Base-by-base conservation (phyloP, 2,329 filamentous ascomycete species). In the Thelonectria olida region DNA sequence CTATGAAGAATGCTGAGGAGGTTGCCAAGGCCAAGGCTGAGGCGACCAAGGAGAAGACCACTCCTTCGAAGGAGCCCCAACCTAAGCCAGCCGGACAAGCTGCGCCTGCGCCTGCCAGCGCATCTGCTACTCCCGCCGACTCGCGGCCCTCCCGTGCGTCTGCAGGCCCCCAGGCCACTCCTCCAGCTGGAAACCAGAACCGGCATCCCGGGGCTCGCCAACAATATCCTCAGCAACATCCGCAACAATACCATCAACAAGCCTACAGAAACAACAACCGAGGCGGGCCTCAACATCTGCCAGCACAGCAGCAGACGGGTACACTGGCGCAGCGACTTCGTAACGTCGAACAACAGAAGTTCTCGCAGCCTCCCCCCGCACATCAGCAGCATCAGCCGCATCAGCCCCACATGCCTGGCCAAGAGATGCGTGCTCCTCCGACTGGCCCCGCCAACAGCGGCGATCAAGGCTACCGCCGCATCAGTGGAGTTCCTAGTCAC, bases 1-100 rank as follows among this genome's bases (percentile, higher is more conserved):
- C 93, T 1, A 88, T 92, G 62, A 87, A 88, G 72, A 90, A 95
- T 67, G 89, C 88, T 2, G 89, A 92, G 64, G 86, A 89, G 64
- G 77, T 85, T 54, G 79, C 80, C 4, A 84, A 88, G 69, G 81
- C 85, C 55, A 88, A 88, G 73, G 73, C 81, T 17, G 82, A 81
- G 51, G 66, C 77, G 17, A 74, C 79, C 20, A 82, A 85, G 62
- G 78, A 83, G 41, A 78, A 77, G 66, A 55, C 77, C 56, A 69
- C 77, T 56, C 68, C 79, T 7, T 73, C 79, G 42, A 84, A 86
- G 65, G 80, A 84, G 39, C 70, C 80, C 7, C 81, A 84, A 62
- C 68, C 75, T 25, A 83, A 80, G 64, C 54, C 73, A 5, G 51
- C 73, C 19, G 72, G 70, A 23, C 72, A 67, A 54, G 55, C 52